Evolutionary conservation across 2,329 filamentous ascomycete genomes (phyloP), one percentile per base, ranked within the genome.

Genomic region (Septoria petroselini): DNA sequence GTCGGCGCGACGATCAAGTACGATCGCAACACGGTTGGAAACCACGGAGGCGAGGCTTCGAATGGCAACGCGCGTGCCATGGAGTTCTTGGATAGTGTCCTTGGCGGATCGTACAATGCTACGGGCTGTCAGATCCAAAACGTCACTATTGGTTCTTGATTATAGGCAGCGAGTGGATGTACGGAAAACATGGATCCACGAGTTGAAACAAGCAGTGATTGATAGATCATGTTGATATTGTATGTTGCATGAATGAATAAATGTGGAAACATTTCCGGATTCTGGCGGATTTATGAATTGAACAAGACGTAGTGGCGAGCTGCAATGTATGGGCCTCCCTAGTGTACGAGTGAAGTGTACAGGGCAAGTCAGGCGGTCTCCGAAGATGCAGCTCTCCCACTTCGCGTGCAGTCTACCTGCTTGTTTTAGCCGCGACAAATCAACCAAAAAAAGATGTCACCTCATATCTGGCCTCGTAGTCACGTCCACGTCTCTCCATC

Each of bases 1-100:
- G 63, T 58, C 3, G 72, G 71, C 2, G 72, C 67, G 0, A 68
- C 68, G 3, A 70, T 79, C 6, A 60, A 66, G 2, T 78, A 75
- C 48, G 65, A 73, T 41, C 65, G 73, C 3, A 76, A 78, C 51
- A 66, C 62, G 1, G 58, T 71, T 6, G 73, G 75, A 0, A 68
- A 67, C 0, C 75, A 78, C 58, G 51, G 57, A 1, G 59, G 65
- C n/a, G 65, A 72, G 54, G 55, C 57, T 3, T 57, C 62, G 3
- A 66, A 68, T 33, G 70, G 70, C 1, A 61, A 62, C 2, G 58
- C 62, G 1, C 53, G 64, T 43, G 70, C 68, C 1, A 52, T 70
- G 27, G 50, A 37, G 3, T 65, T 59, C 37, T 53, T 66, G 54
- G 44, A 50, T 3, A 47, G 53, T 17, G 54, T 64, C 23, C 48